Conservation (phyloP, 192 early-diverging fungal species). For the Polychytrium aggregatum region DNA sequence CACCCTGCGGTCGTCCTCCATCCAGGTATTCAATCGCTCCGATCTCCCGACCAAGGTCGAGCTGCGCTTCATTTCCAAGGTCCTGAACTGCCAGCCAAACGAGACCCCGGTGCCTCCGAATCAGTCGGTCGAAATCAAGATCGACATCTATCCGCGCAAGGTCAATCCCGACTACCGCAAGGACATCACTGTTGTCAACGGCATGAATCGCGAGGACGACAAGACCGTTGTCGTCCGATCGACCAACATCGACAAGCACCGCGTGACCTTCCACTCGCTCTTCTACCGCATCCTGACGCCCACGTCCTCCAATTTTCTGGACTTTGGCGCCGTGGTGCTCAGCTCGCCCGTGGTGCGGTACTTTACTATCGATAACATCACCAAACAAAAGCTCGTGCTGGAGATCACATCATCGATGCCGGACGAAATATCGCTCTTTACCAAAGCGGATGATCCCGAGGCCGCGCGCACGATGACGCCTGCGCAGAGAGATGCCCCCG, state of each 20-base stretch:
- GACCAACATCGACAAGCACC: constrained; percentile 89
- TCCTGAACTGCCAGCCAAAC: constrained; percentile 64
- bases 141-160: constrained; percentile 94
- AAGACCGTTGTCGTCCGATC: constrained; percentile 83
- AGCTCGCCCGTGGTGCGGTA: constrained; percentile 67
- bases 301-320: constrained; percentile 85
- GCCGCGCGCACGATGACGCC: too few relatives aligned
- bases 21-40: constrained; percentile 75
- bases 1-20: constrained; percentile 73
- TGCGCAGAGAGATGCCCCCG: too few relatives aligned
- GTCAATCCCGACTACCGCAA: constrained; percentile 97
- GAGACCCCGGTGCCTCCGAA: constrained; percentile 70
- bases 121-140: constrained; percentile 62
- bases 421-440: constrained; percentile 32
- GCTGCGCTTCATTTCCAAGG: constrained; percentile 83
- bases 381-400: constrained; percentile 31
- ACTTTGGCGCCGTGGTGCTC: constrained; percentile 84
- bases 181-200: constrained; percentile 87
- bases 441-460: constrained; percentile 3
- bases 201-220: constrained; percentile 79
- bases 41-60: constrained; percentile 75
- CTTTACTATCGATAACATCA: constrained; percentile 80
- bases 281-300: constrained; percentile 85
- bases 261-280: constrained; percentile 93
- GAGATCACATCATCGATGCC: constrained; percentile 31